These are phyloP conservation scores for Penicillium salamii DNA, from an alignment of 495 filamentous ascomycete genomes.

Conservation along the genomic window DNA sequence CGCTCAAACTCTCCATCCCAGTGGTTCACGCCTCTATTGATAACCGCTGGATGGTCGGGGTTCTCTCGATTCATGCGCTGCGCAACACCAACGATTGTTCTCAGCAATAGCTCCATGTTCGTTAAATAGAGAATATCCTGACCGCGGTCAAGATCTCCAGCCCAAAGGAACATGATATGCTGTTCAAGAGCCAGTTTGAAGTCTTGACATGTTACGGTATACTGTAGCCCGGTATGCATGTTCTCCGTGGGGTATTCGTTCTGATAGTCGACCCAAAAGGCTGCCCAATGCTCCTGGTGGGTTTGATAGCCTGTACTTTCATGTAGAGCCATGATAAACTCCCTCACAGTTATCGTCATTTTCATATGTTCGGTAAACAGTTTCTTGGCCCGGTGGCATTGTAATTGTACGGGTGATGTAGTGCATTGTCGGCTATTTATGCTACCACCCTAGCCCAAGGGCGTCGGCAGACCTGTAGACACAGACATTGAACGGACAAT, in stretches of 20 bases:
- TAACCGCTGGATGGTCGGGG: not conserved
- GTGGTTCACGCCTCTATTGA: not conserved
- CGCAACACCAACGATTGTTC: not conserved
- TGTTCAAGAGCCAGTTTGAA: not conserved
- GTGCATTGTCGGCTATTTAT: no score
- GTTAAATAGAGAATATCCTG: not conserved
- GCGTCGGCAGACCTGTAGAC: no score
- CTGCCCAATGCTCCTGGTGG: not conserved
- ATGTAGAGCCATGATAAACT: no score
- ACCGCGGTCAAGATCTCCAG: not conserved
- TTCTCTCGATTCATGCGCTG: not conserved
- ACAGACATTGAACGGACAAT: no score
- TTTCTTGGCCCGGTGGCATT: no score
- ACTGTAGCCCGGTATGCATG: not conserved
- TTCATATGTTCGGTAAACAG: no score
- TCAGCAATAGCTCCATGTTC: not conserved
- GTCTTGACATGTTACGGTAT: not conserved
- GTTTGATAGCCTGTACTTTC: not conserved
- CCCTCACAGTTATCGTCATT: no score
- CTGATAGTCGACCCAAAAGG: not conserved
- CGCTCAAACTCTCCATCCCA: not conserved
- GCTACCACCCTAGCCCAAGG: no score
- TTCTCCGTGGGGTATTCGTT: not conserved
- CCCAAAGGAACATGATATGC: not conserved
- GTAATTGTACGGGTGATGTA: no score